A percentile compares a stretch with the other conserved stretches of the same genome.
These are phyloP conservation scores for Berberis thunbergii DNA, from an alignment of 164 flowering plant species.

Conservation along the genomic window DNA sequence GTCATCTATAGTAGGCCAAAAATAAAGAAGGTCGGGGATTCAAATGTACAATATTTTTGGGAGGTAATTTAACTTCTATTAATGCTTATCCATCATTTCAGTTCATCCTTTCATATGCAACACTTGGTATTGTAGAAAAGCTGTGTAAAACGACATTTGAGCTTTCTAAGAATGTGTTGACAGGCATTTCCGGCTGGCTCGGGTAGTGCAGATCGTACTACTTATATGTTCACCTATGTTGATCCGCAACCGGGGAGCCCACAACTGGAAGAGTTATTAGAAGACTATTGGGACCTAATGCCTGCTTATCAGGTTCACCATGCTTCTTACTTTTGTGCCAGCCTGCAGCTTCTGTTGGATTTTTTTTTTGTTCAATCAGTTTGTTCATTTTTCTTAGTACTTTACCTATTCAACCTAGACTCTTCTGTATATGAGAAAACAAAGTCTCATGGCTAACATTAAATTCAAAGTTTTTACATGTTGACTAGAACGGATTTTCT, in stretches of 20 bases:
- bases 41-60: slow-evolving; percentile 79
- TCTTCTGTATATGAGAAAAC: too few species aligned
- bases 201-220: slow-evolving; percentile 82
- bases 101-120: neutral
- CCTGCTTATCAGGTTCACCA: slow-evolving; percentile 72
- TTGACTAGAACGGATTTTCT: too few species aligned
- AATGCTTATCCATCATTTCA: too few species aligned
- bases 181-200: slow-evolving; percentile 99
- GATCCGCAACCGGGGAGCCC: slow-evolving; percentile 74
- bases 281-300: slow-evolving; percentile 90
- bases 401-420: too few species aligned
- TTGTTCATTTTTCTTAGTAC: too few species aligned
- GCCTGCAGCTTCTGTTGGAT: too few species aligned
- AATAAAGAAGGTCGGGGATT: slow-evolving; percentile 48
- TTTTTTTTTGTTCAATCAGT: too few species aligned
- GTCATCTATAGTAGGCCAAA: slow-evolving; percentile 73
- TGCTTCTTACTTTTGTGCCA: too few species aligned
- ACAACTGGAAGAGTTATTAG: slow-evolving; percentile 73
- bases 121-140: neutral
- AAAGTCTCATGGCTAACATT: too few species aligned
- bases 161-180: slow-evolving; percentile 1
- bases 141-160: neutral
- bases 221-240: slow-evolving; percentile 90
- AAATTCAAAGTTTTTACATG: too few species aligned
- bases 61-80: slow-evolving; percentile 42